phyloP scores from a whole-genome alignment of 192 early-diverging fungal species.

The Umbelopsis ramanniana region DNA sequence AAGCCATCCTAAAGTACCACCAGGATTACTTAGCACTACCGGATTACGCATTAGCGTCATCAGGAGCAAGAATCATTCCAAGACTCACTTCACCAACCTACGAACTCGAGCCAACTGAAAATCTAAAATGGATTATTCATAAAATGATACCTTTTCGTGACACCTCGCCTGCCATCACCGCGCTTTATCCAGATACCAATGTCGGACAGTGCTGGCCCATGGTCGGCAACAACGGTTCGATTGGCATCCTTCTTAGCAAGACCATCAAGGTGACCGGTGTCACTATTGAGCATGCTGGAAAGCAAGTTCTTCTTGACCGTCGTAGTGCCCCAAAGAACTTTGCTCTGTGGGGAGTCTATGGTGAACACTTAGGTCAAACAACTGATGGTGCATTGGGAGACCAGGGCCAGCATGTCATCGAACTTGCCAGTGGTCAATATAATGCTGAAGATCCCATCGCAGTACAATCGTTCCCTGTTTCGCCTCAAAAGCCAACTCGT shows the following conservation, averaged over 20 bases:
- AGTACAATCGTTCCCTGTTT: slow-evolving; percentile 50
- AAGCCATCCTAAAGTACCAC: slow-evolving; percentile 61
- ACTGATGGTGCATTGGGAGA: neutral
- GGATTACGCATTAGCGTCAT: slow-evolving; percentile 71
- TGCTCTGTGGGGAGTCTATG: slow-evolving; percentile 62
- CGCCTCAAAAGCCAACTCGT: slow-evolving; percentile 27
- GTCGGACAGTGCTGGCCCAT: slow-evolving; percentile 82
- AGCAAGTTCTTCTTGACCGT: slow-evolving; percentile 57
- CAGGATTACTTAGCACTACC: slow-evolving; percentile 60
- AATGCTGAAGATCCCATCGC: slow-evolving; percentile 44
- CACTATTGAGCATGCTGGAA: slow-evolving; percentile 72
- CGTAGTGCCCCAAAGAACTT: slow-evolving; percentile 66
- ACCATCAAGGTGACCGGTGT: slow-evolving; percentile 61
- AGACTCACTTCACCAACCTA: slow-evolving; percentile 64
- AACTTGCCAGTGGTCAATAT: slow-evolving; percentile 45
- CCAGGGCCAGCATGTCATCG: neutral
- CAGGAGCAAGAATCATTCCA: slow-evolving; percentile 67
- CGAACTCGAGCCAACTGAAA: slow-evolving; percentile 37
- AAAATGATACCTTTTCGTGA: slow-evolving; percentile 40
- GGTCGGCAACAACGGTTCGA: slow-evolving; percentile 59
- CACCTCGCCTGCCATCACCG: slow-evolving; percentile 43
- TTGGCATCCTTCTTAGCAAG: slow-evolving; percentile 64
- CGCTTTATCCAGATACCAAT: slow-evolving; percentile 49
- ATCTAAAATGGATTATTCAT: slow-evolving; percentile 33
- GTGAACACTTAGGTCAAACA: neutral